Base-by-base conservation (phyloP, 441 rosid genomes). In the Erodium texanum region DNA sequence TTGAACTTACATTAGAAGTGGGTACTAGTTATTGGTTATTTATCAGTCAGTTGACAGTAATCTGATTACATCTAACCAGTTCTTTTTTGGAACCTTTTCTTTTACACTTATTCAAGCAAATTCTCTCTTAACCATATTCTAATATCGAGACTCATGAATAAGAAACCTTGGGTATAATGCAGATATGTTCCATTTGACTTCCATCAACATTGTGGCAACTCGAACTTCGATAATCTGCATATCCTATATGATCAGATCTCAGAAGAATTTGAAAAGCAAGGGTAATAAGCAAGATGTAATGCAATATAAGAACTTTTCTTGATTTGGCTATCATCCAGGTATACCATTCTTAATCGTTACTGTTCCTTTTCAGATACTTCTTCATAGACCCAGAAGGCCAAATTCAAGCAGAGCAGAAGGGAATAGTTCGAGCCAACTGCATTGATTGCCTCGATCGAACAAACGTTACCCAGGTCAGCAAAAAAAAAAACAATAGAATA, bases 391-490 rank as follows among this genome's bases (percentile, higher is more conserved):
- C 77, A 56, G 86, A 86, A 73, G 91, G 91, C 65, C 81, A 80
- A 32, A 79, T 86, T 76, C 80, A 87, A 69, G 88, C 76, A 76
- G 95, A 93, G 80, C 99, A 93, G 88, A 89, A 82, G 78, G 97
- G 99, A 66, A 78, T 89, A 50, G 69, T 93, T 72, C 87, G 99
- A 79, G 82, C 96, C 65, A 93, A 93, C 78, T 93, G 99, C 83
- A 93, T 93, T 68, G 99, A 93, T 74, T 91, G 96, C 83, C 92
- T 93, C 73, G 99, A 93, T 79, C 87, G 99, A 70, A 91, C 99
- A 73, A 93, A 93, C 77, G 99, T 93, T 48, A 91, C 96, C 67
- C 99, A 93, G 99, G 99, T 93, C 67, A 71, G 79, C n/a, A n/a
- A 24, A 65, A 63, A 64, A 69, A 18, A 22, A 4, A 20, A 11